Evolutionary conservation across 371 early-diverging fungal species (phyloP).

Genomic region (Mucor irregularis): DNA sequence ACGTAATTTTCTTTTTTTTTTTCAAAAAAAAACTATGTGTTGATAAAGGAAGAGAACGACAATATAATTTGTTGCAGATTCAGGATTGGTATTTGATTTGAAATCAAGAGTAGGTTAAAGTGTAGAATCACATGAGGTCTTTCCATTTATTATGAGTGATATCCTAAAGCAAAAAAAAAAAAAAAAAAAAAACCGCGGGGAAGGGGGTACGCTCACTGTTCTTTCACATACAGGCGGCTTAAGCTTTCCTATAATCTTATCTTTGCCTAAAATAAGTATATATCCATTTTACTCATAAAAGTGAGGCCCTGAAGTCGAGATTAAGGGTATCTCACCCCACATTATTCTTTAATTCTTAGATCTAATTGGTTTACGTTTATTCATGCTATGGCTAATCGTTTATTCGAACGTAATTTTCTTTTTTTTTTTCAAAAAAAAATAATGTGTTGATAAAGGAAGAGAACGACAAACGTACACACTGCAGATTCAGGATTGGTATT

Average conservation of each 20-base stretch:
- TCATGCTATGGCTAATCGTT: conserved; percentile 12
- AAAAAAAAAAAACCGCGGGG: not conserved
- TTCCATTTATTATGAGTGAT: too few species aligned
- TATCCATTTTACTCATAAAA: too few species aligned
- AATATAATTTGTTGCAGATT: not conserved
- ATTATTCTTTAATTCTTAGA: not conserved
- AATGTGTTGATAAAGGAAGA: not conserved
- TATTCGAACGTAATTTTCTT: not conserved
- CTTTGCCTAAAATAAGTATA: too few species aligned
- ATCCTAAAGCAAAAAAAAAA: too few species aligned
- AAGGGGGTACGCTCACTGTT: too few species aligned
- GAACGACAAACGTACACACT: not conserved
- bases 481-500: not conserved
- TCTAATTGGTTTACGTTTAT: not conserved
- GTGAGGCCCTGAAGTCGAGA: too few species aligned
- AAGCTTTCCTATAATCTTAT: too few species aligned
- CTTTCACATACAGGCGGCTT: too few species aligned
- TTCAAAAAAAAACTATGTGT: not conserved
- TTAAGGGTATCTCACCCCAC: too few species aligned
- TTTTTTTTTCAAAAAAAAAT: not conserved
- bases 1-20: not conserved
- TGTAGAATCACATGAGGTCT: conserved; percentile 20
- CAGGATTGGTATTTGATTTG: not conserved
- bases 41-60: not conserved
- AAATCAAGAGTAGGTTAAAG: too few species aligned